Base-by-base conservation (phyloP, 331 rosid genomes). In the Arachis monticola region DNA sequence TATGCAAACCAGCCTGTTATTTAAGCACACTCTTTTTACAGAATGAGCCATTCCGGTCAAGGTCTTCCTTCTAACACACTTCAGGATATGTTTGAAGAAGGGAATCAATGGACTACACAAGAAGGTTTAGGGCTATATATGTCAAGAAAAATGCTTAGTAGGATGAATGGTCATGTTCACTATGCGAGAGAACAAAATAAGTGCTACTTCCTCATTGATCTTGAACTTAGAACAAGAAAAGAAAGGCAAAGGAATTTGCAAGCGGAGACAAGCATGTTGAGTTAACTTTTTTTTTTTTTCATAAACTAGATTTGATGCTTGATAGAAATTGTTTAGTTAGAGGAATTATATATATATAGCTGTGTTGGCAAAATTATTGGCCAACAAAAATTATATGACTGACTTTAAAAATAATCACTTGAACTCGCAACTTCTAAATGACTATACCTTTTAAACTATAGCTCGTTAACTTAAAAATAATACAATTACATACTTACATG, bases 11-110 rank as follows among this genome's bases (percentile, higher is more conserved):
- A 42, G 48, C 69, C 14, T 52, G 55, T 45, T 12, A 61, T 69
- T 32, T 67, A 74, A 69, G 32, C 38, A 8, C 48, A 42, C 53
- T 79, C 58, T 84, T 79, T 48, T 9, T 83, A 85, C 70, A 91
- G 98, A 86, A 85, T 91, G 86, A 77, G 87, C 1, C 97, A 89
- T 77, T 90, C 88, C 8, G 96, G 97, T 65, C 70, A 73, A 83
- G 97, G 93, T 63, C 65, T 93, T 67, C 92, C 97, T 73, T 56
- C 86, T n/a, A 60, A 79, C n/a, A 77, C 87, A 59, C 82, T 88
- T 73, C 85, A 83, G 55, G 92, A 89, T 13, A 87, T 85, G 91
- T 81, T 91, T 41, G 91, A 85, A 64, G 83, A 82, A 32, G 97
- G 81, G 61, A 86, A 83, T 63, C 85, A 79, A 62, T 87, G 88